Percentiles rank a stretch among this genome's conserved stretches.
Conservation (phyloP, 108 stramenopile genomes). For the Stephanodiscus minutulus region DNA sequence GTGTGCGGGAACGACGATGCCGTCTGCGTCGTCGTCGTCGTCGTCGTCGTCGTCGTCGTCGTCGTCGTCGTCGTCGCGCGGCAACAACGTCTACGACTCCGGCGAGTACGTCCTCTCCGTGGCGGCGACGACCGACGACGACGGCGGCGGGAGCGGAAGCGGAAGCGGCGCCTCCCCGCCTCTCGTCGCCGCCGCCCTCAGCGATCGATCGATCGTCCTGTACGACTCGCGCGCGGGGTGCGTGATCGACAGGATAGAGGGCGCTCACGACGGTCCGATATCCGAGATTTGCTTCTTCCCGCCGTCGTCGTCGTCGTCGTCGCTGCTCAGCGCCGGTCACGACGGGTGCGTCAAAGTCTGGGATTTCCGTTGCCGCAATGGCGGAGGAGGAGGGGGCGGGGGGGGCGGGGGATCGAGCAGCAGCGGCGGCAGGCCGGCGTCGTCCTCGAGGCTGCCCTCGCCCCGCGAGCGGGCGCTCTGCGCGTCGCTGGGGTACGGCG, state of each 20-base stretch:
- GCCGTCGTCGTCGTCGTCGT: constrained; percentile 12
- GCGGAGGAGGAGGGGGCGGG: neutral
- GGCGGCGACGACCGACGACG: neutral
- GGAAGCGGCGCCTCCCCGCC: too few species aligned
- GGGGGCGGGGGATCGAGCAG: too few species aligned
- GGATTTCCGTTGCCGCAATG: constrained; percentile 54
- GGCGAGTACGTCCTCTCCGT: constrained; percentile 49
- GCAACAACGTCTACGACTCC: constrained; percentile 28
- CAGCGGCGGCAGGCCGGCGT: constrained; percentile 5
- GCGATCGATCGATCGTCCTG: constrained; percentile 42
- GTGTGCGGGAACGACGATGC: too few species aligned
- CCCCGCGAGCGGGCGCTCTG: constrained; percentile 65
- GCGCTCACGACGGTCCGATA: constrained; percentile 35
- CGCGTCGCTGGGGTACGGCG: constrained; percentile 76
- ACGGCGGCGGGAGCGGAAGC: too few species aligned
- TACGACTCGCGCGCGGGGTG: constrained; percentile 29
- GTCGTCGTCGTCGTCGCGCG: constrained; percentile 1
- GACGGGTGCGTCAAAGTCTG: constrained; percentile 68
- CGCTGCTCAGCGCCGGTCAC: constrained; percentile 55
- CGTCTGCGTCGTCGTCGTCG: too few species aligned
- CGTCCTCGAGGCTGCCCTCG: constrained; percentile 26
- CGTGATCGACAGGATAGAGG: constrained; percentile 25
- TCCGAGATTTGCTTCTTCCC: constrained; percentile 14
- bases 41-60: constrained; percentile 35
- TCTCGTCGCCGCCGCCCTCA: constrained; percentile 43